Percentiles rank a stretch among this genome's conserved stretches.
phyloP scores from a whole-genome alignment of 805 yeast species.

The Wickerhamiella australiensis region DNA sequence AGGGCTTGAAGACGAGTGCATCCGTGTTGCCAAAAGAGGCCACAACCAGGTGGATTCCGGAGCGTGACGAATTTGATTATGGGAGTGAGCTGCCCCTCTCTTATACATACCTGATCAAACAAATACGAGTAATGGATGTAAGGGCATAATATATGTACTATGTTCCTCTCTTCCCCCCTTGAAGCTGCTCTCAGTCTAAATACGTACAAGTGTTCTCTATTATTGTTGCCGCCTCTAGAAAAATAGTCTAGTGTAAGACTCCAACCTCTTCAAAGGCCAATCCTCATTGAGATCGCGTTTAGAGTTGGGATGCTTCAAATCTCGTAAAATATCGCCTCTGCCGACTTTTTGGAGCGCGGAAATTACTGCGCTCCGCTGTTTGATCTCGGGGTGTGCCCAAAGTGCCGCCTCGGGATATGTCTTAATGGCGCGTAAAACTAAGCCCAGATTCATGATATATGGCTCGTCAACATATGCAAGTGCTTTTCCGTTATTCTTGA shows the following conservation, averaged over 20 bases:
- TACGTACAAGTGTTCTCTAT: no score
- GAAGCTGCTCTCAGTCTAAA: no score
- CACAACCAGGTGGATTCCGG: slow-evolving; percentile 36
- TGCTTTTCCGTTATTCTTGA: background rate
- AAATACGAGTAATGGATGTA: no score
- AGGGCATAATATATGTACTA: no score
- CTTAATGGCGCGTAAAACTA: background rate
- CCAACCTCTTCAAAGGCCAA: background rate
- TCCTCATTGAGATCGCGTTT: background rate
- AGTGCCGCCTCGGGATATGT: background rate
- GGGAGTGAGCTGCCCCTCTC: no score
- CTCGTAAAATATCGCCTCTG: background rate
- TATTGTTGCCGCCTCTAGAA: no score
- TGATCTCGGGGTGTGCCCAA: background rate
- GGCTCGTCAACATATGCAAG: background rate
- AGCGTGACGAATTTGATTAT: no score
- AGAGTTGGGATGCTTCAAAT: background rate
- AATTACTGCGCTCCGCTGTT: background rate
- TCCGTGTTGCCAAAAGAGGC: slow-evolving; percentile 62
- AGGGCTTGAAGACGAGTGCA: slow-evolving; percentile 65
- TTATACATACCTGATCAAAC: no score
- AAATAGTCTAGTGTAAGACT: background rate
- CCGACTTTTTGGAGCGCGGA: background rate
- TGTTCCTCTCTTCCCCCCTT: no score
- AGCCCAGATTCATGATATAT: background rate